Conservation (phyloP, 495 filamentous ascomycete species). For the Hypoxylon lenormandii region DNA sequence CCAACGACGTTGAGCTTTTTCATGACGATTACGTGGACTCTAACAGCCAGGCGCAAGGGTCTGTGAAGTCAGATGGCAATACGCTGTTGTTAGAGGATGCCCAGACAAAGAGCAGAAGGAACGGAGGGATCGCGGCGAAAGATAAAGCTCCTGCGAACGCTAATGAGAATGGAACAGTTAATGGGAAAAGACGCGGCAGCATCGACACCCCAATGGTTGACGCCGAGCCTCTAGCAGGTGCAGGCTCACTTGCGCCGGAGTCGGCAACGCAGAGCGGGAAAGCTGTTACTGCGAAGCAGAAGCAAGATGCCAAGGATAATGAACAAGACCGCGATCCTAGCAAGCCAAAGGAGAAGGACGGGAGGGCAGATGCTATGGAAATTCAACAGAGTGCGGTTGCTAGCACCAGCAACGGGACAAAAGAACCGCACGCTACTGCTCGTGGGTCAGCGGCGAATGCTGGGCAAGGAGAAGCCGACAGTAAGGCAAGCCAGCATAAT, state of each 20-base stretch:
- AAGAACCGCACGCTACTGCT: constrained; percentile 7
- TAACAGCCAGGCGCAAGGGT: constrained; percentile 36
- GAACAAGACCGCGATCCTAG: constrained; percentile 1
- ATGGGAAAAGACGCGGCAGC: constrained; percentile 23
- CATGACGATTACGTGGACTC: constrained; percentile 52
- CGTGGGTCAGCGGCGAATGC: constrained; percentile 48
- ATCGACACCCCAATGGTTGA: constrained; percentile 46
- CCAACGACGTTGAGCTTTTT: constrained; percentile 66
- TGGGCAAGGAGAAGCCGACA: constrained; percentile 69
- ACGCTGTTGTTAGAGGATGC: constrained; percentile 30
- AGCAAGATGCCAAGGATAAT: constrained; percentile 12
- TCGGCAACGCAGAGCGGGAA: constrained; percentile 11
- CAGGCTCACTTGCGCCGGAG: constrained; percentile 7
- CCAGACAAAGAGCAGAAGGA: constrained; percentile 29
- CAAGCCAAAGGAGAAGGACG: constrained; percentile 47
- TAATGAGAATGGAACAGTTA: constrained; percentile 8
- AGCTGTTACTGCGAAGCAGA: constrained; percentile 11
- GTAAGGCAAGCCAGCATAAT: constrained; percentile 44
- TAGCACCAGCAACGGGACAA: constrained; percentile 18
- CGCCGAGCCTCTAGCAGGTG: constrained; percentile 14
- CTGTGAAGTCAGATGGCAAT: constrained; percentile 38
- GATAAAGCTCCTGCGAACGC: constrained; percentile 8
- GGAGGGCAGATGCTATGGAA: constrained; percentile 2
- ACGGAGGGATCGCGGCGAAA: constrained; percentile 12
- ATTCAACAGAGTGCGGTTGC: constrained; percentile 4